A percentile compares a stretch with the other conserved stretches of the same genome.
phyloP scores from a whole-genome alignment of 2,329 filamentous ascomycete genomes.

The Penicillium sp. region DNA sequence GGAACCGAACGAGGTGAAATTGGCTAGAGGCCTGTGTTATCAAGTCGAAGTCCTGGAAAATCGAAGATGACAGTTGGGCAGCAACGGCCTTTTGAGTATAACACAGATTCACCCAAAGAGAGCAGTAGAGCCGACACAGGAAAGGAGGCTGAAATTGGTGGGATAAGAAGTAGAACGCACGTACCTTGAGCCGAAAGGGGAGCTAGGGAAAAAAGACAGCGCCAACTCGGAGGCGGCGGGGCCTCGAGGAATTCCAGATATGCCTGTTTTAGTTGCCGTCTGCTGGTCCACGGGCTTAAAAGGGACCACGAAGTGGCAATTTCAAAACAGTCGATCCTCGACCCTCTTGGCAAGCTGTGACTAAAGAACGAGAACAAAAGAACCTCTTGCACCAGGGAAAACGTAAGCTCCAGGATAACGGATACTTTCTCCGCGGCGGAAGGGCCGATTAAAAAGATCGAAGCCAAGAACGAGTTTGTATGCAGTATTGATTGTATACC shows the following conservation, averaged over 20 bases:
- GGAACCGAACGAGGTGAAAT: neutral
- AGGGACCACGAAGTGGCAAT: neutral
- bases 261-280: neutral
- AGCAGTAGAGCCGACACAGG: neutral
- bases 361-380: slow-evolving; percentile 3
- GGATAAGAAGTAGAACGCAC: neutral
- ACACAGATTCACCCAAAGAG: neutral
- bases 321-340: neutral
- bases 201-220: neutral
- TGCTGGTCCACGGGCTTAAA: neutral
- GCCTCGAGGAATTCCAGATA: neutral
- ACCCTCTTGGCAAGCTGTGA: slow-evolving; percentile 9
- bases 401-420: neutral
- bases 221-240: neutral
- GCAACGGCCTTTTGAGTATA: neutral
- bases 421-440: slow-evolving; percentile 1
- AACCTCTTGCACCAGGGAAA: neutral
- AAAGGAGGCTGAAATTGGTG: neutral
- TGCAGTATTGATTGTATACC: neutral
- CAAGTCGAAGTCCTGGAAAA: neutral
- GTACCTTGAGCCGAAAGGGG: slow-evolving; percentile 2
- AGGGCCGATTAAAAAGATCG: slow-evolving; percentile 1
- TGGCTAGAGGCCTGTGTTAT: neutral
- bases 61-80: neutral
- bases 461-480: neutral